Conservation (phyloP, 805 yeast species). For the Candida broadrunensis region DNA sequence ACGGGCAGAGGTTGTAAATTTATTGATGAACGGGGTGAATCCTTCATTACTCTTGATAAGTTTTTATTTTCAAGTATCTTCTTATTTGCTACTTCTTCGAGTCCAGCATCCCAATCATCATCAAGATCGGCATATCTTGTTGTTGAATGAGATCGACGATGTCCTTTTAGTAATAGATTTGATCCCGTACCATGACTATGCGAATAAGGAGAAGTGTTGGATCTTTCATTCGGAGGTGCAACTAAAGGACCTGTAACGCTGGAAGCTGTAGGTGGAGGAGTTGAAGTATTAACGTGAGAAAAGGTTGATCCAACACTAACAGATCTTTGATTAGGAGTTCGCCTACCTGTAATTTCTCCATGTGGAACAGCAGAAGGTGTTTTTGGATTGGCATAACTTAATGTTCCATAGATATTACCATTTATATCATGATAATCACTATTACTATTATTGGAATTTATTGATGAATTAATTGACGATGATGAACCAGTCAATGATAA, state of each 20-base stretch:
- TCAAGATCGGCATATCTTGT: constrained; percentile 66
- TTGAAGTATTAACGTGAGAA: constrained; percentile 6
- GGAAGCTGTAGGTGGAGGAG: background rate
- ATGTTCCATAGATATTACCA: constrained; percentile 37
- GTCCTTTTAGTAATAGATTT: background rate
- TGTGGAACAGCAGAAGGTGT: background rate
- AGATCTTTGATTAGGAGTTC: constrained; percentile 13
- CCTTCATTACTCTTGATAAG: constrained; percentile 29
- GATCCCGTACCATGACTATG: background rate
- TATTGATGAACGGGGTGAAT: constrained; percentile 10
- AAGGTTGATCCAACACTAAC: constrained; percentile 17
- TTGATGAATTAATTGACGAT: constrained; percentile 6
- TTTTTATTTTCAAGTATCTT: constrained; percentile 13
- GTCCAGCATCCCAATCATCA: constrained; percentile 84
- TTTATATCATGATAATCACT: constrained; percentile 22
- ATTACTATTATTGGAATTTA: background rate
- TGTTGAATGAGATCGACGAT: constrained; percentile 12
- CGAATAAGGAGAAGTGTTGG: constrained; percentile 3
- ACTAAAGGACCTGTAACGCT: background rate
- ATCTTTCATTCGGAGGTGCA: background rate
- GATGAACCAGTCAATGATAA: constrained; percentile 33
- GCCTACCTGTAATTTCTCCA: constrained; percentile 4
- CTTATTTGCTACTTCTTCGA: constrained; percentile 41
- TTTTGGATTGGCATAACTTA: constrained; percentile 12
- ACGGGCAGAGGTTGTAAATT: constrained; percentile 24